Evolutionary conservation across 176 grass and related monocot species (phyloP).

Genomic region (Ensete glaucum): DNA sequence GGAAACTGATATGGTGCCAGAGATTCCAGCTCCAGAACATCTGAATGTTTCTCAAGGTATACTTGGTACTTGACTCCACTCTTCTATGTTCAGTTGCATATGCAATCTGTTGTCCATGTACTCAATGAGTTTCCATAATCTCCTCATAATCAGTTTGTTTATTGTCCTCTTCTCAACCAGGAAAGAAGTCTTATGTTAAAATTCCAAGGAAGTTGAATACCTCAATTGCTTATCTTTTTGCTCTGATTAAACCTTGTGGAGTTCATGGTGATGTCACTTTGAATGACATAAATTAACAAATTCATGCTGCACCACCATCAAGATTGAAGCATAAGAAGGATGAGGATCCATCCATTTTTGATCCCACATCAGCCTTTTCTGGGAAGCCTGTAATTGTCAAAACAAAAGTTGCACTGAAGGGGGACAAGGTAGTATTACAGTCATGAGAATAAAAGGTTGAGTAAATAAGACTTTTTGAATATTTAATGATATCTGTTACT

Average conservation of each 20-base stretch:
- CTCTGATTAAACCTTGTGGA: constrained; percentile 74
- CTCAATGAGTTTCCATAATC: no score
- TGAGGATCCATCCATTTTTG: constrained; percentile 8
- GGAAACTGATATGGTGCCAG: constrained; percentile 26
- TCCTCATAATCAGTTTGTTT: background rate
- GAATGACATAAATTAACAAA: constrained; percentile 65
- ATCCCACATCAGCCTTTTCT: constrained; percentile 53
- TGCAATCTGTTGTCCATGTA: background rate
- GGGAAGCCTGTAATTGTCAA: constrained; percentile 79
- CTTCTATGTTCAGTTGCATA: background rate
- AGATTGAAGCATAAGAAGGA: constrained; percentile 67
- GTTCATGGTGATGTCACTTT: constrained; percentile 46
- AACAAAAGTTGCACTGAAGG: constrained; percentile 86
- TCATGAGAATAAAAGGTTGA: constrained; percentile 66
- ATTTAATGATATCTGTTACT: background rate
- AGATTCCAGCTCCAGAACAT: constrained; percentile 20
- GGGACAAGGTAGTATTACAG: constrained; percentile 75
- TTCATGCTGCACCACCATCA: constrained; percentile 48
- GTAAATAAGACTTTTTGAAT: background rate
- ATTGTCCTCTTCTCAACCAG: constrained; percentile 1
- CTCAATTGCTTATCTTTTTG: constrained; percentile 62
- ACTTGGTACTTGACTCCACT: background rate
- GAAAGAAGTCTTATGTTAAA: constrained; percentile 44
- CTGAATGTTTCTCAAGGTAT: constrained; percentile 35
- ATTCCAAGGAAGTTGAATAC: constrained; percentile 41